A percentile compares a stretch with the other conserved stretches of the same genome.
Conservation (phyloP, 1,139 yeast species). For the Eremothecium coryli region DNA sequence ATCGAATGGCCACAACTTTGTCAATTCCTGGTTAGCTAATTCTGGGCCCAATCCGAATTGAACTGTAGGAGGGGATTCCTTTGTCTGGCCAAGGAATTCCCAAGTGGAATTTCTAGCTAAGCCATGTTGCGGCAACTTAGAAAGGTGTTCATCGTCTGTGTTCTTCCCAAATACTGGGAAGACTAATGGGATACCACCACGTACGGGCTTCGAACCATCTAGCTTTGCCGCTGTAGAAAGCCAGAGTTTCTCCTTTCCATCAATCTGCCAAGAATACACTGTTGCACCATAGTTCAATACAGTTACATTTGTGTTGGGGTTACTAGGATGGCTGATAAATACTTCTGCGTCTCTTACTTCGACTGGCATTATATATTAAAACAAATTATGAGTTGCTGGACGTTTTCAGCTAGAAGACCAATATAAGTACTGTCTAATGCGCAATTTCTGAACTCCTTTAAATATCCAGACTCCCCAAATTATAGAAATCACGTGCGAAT, state of each 20-base stretch:
- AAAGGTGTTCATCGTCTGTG: constrained; percentile 30
- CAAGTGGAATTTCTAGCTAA: constrained; percentile 82
- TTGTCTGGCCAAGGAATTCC: constrained; percentile 86
- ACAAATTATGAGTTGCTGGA: neutral
- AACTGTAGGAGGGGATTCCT: constrained; percentile 52
- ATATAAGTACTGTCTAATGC: no score
- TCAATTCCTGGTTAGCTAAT: constrained; percentile 48
- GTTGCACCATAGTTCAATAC: constrained; percentile 86
- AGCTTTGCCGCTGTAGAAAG: constrained; percentile 64
- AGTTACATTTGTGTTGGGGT: constrained; percentile 47
- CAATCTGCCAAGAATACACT: constrained; percentile 67
- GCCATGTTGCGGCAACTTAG: constrained; percentile 82
- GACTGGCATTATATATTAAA: constrained; percentile 39
- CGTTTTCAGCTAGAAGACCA: no score
- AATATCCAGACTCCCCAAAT: no score
- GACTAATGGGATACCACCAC: constrained; percentile 95
- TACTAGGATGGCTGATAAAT: constrained; percentile 46
- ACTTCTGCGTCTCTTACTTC: constrained; percentile 61
- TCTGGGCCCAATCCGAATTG: constrained; percentile 90
- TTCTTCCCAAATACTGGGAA: constrained; percentile 92
- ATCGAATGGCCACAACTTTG: constrained; percentile 55
- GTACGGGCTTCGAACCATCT: constrained; percentile 86
- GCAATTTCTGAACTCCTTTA: no score
- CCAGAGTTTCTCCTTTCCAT: constrained; percentile 68
- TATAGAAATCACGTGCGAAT: no score